A percentile compares a stretch with the other conserved stretches of the same genome.
Conservation (phyloP, 441 rosid species). For the Populus trichocarpa region DNA sequence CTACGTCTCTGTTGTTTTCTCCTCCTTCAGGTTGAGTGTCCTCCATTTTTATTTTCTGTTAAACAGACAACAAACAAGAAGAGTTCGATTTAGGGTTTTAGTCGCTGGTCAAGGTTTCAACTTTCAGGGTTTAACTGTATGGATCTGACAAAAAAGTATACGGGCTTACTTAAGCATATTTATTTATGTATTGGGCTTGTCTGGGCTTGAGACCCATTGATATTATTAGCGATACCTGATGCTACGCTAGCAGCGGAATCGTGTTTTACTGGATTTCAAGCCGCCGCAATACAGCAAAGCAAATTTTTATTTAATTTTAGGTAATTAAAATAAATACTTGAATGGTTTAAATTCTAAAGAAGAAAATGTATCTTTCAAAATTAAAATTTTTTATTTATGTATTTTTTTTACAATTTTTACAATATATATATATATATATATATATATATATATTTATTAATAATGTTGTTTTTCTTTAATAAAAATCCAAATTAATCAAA, state of each 20-base stretch:
- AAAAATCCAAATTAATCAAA: no score
- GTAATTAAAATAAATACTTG: no score
- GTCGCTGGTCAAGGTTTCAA: slow-evolving; percentile 3
- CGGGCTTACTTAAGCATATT: neutral
- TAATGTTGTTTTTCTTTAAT: no score
- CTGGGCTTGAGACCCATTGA: neutral
- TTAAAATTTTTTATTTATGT: no score
- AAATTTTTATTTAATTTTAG: no score
- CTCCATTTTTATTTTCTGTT: slow-evolving; percentile 37
- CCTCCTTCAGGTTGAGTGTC: slow-evolving; percentile 48
- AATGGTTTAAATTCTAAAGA: no score
- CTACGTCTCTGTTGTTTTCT: slow-evolving; percentile 45
- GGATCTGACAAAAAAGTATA: neutral
- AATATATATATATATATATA: no score
- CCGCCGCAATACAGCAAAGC: no score
- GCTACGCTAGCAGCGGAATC: neutral
- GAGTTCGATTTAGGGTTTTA: slow-evolving; percentile 37
- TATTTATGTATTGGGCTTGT: neutral
- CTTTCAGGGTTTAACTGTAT: neutral
- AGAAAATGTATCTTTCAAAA: no score
- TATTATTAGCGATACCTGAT: neutral
- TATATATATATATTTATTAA: no score
- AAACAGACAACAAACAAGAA: neutral
- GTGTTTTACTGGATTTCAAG: no score
- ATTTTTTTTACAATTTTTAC: no score